A percentile compares a stretch with the other conserved stretches of the same genome.
Evolutionary conservation across 176 grass and related monocot species (phyloP).

Genomic region (Raddia guianensis): DNA sequence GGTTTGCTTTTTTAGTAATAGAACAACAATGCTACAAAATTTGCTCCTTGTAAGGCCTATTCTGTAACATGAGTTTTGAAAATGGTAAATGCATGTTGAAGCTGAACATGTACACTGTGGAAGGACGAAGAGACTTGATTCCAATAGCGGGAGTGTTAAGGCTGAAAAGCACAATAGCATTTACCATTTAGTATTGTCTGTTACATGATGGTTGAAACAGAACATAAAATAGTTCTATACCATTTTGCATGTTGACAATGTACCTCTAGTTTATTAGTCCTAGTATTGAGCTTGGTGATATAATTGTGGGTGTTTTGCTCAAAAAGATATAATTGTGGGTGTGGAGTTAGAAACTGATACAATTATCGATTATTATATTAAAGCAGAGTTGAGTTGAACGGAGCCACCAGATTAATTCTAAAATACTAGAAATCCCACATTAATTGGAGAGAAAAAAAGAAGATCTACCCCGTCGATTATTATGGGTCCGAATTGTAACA

Average conservation of each 20-base stretch:
- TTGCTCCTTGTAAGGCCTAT: conserved; percentile 2
- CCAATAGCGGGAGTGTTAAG: not conserved
- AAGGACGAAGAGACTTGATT: conserved; percentile 1
- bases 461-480: too few species aligned
- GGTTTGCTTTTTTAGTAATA: not conserved
- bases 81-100: conserved; percentile 23
- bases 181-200: not conserved
- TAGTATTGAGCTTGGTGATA: not conserved
- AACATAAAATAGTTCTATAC: not conserved
- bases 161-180: not conserved
- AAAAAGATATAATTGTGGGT: not conserved
- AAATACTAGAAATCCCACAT: too few species aligned
- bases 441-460: too few species aligned
- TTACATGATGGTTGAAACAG: not conserved
- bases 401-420: too few species aligned
- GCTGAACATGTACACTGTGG: not conserved
- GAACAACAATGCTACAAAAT: not conserved
- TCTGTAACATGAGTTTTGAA: not conserved
- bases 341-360: not conserved
- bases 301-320: not conserved
- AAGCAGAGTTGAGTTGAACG: too few species aligned
- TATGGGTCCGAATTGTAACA: too few species aligned
- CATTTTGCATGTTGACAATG: conserved; percentile 6
- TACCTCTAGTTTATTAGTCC: not conserved
- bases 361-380: too few species aligned